Conservation (phyloP, 257 asterid genomes). For the Solanum corneliomulleri region DNA sequence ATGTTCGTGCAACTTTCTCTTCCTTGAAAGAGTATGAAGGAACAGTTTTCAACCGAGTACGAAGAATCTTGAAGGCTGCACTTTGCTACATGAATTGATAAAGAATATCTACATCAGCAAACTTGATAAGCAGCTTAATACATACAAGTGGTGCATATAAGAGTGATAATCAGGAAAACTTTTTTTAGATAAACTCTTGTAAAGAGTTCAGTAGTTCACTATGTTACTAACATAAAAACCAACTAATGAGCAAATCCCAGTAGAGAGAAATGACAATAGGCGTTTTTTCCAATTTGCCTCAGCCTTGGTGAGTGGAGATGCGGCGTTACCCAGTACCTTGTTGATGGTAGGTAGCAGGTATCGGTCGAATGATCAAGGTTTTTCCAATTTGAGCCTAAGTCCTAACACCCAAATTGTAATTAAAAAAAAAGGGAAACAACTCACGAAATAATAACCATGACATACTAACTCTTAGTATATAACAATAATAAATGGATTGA, state of each 20-base stretch:
- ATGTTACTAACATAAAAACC: neutral
- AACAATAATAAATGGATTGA: neutral
- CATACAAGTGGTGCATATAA: neutral
- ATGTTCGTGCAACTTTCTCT: slow-evolving; percentile 33
- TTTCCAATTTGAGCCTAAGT: neutral
- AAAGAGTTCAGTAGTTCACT: neutral
- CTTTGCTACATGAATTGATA: slow-evolving; percentile 67
- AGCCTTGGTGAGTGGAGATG: neutral
- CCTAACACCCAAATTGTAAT: neutral
- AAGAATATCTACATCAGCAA: neutral
- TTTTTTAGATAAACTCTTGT: neutral
- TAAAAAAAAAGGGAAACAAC: neutral
- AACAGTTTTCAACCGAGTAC: slow-evolving; percentile 84
- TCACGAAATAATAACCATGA: neutral
- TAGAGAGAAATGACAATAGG: neutral
- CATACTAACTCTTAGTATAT: neutral
- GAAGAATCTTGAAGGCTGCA: slow-evolving; percentile 83
- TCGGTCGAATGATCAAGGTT: neutral
- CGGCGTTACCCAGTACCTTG: neutral
- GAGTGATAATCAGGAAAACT: neutral
- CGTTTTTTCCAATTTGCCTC: neutral
- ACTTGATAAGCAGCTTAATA: neutral
- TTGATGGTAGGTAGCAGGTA: neutral
- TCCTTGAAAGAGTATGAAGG: slow-evolving; percentile 78
- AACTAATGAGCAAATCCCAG: neutral